phyloP scores from a whole-genome alignment of 495 filamentous ascomycete genomes.

The Aspergillus affinis region DNA sequence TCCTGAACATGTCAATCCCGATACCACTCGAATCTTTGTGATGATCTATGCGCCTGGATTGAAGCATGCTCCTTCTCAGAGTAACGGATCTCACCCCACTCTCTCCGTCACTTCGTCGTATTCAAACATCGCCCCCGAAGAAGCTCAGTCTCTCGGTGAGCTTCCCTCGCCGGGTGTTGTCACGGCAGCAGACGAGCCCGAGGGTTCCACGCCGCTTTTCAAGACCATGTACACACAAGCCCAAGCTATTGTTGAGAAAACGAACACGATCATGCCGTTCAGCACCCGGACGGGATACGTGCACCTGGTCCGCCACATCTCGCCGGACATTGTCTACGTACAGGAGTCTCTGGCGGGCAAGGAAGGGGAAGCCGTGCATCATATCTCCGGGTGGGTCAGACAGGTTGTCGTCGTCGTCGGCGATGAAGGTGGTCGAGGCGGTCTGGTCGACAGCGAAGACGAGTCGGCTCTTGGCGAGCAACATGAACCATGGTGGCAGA shows the following conservation, averaged over 20 bases:
- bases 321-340: slow-evolving; percentile 80
- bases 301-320: slow-evolving; percentile 79
- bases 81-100: slow-evolving; percentile 41
- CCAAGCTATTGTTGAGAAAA: slow-evolving; percentile 72
- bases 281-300: slow-evolving; percentile 73
- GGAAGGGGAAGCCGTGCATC: slow-evolving; percentile 64
- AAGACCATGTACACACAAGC: slow-evolving; percentile 76
- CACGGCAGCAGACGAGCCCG: slow-evolving; percentile 30
- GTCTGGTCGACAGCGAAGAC: slow-evolving; percentile 86
- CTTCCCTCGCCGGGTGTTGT: slow-evolving; percentile 49
- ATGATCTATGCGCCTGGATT: slow-evolving; percentile 84
- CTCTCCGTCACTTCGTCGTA: slow-evolving; percentile 81
- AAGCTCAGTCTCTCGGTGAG: slow-evolving; percentile 59
- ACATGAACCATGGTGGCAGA: slow-evolving; percentile 76
- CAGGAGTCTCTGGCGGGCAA: slow-evolving; percentile 75
- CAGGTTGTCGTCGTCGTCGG: slow-evolving; percentile 84
- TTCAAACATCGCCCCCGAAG: slow-evolving; percentile 79
- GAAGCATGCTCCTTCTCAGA: slow-evolving; percentile 56
- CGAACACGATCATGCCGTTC: slow-evolving; percentile 84
- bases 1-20: slow-evolving; percentile 66
- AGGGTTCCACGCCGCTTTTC: slow-evolving; percentile 56
- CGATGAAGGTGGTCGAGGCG: slow-evolving; percentile 78
- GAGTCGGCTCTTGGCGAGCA: slow-evolving; percentile 61
- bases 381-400: slow-evolving; percentile 80
- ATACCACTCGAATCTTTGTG: slow-evolving; percentile 71